phyloP scores from a whole-genome alignment of 192 early-diverging fungal genomes.

The Tieghemiomyces parasiticus region DNA sequence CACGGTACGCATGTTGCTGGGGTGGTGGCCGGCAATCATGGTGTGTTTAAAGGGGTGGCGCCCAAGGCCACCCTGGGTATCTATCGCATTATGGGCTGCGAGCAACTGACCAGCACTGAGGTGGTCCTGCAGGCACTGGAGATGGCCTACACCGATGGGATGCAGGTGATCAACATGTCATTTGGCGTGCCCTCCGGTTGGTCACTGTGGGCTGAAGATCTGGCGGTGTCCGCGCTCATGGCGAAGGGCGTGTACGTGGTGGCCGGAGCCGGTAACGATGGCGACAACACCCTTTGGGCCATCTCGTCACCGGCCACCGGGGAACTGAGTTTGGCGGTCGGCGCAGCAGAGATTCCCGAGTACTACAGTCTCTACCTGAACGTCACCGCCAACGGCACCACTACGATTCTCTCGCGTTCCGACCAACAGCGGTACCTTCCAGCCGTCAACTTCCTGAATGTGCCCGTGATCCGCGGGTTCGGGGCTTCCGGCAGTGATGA shows the following conservation, averaged over 20 bases:
- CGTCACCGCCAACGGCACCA: slow-evolving; percentile 21
- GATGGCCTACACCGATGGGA: background rate
- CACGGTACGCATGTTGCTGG: slow-evolving; percentile 37
- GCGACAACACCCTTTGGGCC: background rate
- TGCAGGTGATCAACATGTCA: slow-evolving; percentile 3
- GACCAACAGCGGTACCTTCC: background rate
- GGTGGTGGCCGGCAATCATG: slow-evolving; percentile 6
- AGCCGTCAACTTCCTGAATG: background rate
- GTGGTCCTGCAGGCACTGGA: slow-evolving; percentile 14
- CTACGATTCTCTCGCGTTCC: slow-evolving; percentile 9
- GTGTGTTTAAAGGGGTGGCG: slow-evolving; percentile 13
- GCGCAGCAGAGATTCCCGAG: slow-evolving; percentile 20
- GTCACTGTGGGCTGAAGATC: background rate
- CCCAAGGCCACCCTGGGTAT: background rate
- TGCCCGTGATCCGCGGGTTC: background rate
- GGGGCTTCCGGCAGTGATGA: slow-evolving; percentile 9
- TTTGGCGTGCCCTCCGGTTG: background rate
- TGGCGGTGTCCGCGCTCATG: background rate
- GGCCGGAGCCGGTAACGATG: background rate
- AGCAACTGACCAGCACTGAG: slow-evolving; percentile 32
- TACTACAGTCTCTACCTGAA: slow-evolving; percentile 17
- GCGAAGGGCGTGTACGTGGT: background rate
- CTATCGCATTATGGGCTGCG: background rate
- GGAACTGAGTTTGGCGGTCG: slow-evolving; percentile 9
- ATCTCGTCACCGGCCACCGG: background rate